Conservation (phyloP, 2,329 filamentous ascomycete species). For the Aspergillus sp. region DNA sequence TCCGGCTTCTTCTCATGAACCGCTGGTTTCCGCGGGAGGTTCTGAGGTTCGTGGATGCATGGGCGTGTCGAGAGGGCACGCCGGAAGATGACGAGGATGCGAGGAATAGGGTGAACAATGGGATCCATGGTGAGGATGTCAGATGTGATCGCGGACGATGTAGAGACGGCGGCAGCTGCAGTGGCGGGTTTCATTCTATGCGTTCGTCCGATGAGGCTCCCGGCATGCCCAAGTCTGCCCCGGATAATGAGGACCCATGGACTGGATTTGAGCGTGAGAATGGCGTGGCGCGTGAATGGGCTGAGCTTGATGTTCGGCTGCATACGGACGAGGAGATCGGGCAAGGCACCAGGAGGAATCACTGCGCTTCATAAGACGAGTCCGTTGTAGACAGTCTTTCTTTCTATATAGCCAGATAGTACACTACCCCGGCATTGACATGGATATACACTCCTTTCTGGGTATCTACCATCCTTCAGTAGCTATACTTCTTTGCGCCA, state of each 20-base stretch:
- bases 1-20: conserved; percentile 53
- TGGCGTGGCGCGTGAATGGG: conserved; percentile 16
- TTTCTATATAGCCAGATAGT: neutral
- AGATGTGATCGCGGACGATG: neutral
- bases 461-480: too few species aligned
- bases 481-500: neutral
- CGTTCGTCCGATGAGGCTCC: neutral
- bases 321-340: conserved; percentile 15
- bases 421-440: neutral
- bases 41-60: conserved; percentile 43
- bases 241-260: neutral
- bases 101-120: conserved; percentile 5
- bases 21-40: conserved; percentile 51
- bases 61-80: conserved; percentile 44
- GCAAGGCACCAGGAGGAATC: conserved; percentile 1
- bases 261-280: conserved; percentile 1
- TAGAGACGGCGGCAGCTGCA: neutral
- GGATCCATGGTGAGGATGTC: neutral
- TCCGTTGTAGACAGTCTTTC: neutral
- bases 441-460: too few species aligned
- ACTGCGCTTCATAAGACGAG: neutral
- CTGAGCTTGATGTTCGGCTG: conserved; percentile 12
- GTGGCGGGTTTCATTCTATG: neutral
- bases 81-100: conserved; percentile 41
- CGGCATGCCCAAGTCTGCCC: conserved; percentile 1